A percentile compares a stretch with the other conserved stretches of the same genome.
Evolutionary conservation across 345 rosid genomes (phyloP).

Genomic region (Pistacia integerrima): DNA sequence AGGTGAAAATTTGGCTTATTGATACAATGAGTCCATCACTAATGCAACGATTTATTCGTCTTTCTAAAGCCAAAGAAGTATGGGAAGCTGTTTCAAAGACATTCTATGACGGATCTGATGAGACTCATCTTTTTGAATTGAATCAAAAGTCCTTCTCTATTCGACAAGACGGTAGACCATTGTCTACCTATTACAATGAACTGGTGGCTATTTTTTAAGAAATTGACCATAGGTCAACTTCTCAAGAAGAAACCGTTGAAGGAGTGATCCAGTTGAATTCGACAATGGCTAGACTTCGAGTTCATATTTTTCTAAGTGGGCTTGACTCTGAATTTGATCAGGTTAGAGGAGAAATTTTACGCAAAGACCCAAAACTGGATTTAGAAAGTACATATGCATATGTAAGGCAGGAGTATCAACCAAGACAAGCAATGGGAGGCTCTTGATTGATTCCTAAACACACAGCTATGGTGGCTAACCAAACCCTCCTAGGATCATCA

Average conservation of each 20-base stretch:
- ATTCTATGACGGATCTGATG: neutral
- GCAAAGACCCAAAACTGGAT: conserved; percentile 12
- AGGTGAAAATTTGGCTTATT: too few relatives aligned
- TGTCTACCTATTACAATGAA: conserved; percentile 6
- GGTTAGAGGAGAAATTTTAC: conserved; percentile 7
- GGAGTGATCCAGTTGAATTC: neutral
- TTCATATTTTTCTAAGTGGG: conserved; percentile 13
- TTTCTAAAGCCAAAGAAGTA: too few relatives aligned
- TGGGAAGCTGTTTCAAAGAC: too few relatives aligned
- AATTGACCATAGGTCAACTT: neutral
- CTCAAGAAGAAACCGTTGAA: neutral
- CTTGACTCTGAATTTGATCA: neutral
- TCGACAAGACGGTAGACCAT: neutral
- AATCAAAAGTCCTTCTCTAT: neutral
- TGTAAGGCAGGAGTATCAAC: too few relatives aligned
- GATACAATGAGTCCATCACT: too few relatives aligned
- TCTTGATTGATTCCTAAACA: too few relatives aligned
- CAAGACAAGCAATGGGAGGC: too few relatives aligned
- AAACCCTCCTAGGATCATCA: too few relatives aligned
- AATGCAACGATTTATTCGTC: too few relatives aligned
- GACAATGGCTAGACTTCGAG: conserved; percentile 5
- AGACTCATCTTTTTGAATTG: neutral
- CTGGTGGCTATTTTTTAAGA: neutral
- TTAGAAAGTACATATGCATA: conserved; percentile 1
- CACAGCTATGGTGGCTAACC: too few relatives aligned